phyloP scores from a whole-genome alignment of 1,284 basidiomycete genomes.

The Trametes pubescens region DNA sequence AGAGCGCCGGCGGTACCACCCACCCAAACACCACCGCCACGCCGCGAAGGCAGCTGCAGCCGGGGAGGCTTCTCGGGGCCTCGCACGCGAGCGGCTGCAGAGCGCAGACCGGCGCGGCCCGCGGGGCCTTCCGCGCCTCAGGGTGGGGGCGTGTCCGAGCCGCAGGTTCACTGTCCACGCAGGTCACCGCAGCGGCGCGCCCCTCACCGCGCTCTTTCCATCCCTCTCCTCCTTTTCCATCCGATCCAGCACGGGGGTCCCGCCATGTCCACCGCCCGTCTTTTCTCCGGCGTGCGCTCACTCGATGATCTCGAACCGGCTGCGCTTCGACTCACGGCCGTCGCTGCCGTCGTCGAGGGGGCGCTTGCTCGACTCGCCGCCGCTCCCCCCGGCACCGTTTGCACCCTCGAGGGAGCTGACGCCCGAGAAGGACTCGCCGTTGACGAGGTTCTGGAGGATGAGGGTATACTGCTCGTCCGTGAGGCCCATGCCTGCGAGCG shows the following conservation, averaged over 20 bases:
- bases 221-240: background rate
- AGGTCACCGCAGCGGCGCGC: slow-evolving; percentile 18
- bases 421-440: slow-evolving; percentile 60
- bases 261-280: background rate
- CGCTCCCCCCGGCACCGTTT: slow-evolving; percentile 27
- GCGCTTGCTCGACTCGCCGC: slow-evolving; percentile 47
- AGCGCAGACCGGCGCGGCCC: background rate
- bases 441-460: slow-evolving; percentile 72
- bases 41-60: background rate
- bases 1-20: background rate
- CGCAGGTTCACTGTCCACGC: slow-evolving; percentile 14
- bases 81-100: background rate
- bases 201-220: background rate
- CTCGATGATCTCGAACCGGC: slow-evolving; percentile 76
- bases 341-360: slow-evolving; percentile 55
- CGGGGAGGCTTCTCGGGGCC: background rate
- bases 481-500: slow-evolving; percentile 77
- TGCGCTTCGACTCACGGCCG: slow-evolving; percentile 66
- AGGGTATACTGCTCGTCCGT: slow-evolving; percentile 78
- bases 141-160: background rate
- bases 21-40: background rate
- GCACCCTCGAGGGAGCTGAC: slow-evolving; percentile 44
- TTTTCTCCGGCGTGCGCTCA: slow-evolving; percentile 42
- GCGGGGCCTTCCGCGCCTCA: background rate
- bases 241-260: background rate